These are phyloP conservation scores for Syncephalis fuscata DNA, from an alignment of 371 early-diverging fungal genomes.

Conservation along the genomic window DNA sequence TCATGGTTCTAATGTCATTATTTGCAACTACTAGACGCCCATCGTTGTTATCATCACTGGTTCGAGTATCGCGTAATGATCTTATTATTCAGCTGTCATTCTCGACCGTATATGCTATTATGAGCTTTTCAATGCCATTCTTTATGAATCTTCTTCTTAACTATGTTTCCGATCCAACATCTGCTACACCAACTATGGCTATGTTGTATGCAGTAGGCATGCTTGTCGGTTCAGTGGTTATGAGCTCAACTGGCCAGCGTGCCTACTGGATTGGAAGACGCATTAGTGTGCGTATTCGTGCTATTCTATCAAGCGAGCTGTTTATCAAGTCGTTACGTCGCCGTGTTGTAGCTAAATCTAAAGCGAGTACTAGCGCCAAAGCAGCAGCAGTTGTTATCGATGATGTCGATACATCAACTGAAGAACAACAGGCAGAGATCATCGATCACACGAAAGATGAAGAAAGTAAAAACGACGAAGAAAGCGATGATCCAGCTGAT, in stretches of 20 bases:
- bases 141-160: not conserved
- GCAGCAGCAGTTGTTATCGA: conserved; percentile 12
- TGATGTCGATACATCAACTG: conserved; percentile 2
- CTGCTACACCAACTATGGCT: conserved; percentile 8
- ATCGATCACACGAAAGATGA: too few relatives aligned
- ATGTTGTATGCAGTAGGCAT: conserved; percentile 35
- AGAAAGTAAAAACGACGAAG: conserved; percentile 13
- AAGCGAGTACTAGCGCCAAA: conserved; percentile 29
- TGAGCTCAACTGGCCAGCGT: conserved; percentile 9
- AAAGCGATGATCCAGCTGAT: conserved; percentile 12
- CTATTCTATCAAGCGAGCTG: conserved; percentile 39
- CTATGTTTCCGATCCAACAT: not conserved
- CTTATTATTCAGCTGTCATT: not conserved
- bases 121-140: not conserved
- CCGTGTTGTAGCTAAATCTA: conserved; percentile 11
- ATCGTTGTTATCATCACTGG: too few relatives aligned
- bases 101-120: not conserved
- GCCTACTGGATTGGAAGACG: conserved; percentile 7
- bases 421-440: conserved; percentile 19
- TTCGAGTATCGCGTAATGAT: too few relatives aligned
- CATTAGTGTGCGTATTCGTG: conserved; percentile 11
- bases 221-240: conserved; percentile 8
- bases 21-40: too few relatives aligned
- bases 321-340: conserved; percentile 33
- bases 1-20: too few relatives aligned